phyloP scores from a whole-genome alignment of 768 basidiomycete species.

The Trichaptum fuscoviolaceum region DNA sequence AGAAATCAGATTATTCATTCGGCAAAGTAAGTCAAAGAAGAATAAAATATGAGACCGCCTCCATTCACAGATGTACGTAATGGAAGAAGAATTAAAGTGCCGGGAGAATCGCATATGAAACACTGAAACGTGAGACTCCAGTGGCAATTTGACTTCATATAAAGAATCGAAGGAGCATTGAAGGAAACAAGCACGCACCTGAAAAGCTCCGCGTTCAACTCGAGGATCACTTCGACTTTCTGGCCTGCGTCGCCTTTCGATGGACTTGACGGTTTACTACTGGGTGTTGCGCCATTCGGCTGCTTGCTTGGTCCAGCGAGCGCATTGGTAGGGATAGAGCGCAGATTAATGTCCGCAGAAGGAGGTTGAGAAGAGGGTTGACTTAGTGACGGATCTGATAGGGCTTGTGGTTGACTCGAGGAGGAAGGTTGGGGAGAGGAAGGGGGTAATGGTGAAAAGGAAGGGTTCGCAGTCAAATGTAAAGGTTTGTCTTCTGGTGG shows the following conservation, averaged over 20 bases:
- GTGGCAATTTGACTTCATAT: not conserved
- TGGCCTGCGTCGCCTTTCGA: not conserved
- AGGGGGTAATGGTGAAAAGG: not conserved
- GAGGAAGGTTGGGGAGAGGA: not conserved
- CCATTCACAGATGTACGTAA: not conserved
- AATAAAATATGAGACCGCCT: not conserved
- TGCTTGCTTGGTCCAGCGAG: not conserved
- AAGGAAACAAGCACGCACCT: slow-evolving; percentile 2
- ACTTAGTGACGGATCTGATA: not conserved
- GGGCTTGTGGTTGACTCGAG: not conserved
- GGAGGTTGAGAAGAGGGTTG: not conserved
- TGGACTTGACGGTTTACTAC: not conserved
- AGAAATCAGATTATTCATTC: not conserved
- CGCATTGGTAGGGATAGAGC: not conserved
- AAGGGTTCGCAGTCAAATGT: not conserved
- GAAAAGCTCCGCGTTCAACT: slow-evolving; percentile 3
- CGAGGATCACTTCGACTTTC: not conserved
- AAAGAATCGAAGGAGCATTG: not conserved
- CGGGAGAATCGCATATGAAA: not conserved
- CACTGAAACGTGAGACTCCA: not conserved
- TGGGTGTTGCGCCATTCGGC: not conserved
- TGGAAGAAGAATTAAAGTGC: not conserved
- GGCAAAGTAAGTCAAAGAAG: not conserved
- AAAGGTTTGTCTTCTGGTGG: not conserved
- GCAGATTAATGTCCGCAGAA: not conserved